phyloP scores from a whole-genome alignment of 2,329 filamentous ascomycete genomes.

The Colletotrichum destructivum region DNA sequence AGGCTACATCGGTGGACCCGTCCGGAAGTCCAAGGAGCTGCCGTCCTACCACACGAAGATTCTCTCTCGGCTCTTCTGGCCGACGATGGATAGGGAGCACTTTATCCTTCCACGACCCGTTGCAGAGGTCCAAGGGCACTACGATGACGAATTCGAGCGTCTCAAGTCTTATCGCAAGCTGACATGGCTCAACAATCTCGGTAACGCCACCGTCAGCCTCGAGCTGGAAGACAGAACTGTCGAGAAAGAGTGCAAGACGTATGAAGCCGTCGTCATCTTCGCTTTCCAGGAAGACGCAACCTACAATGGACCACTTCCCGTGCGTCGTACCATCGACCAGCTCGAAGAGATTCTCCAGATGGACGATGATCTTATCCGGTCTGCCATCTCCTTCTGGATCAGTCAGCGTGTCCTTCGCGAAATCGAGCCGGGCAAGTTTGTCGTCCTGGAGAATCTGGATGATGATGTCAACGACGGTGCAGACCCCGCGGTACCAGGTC shows the following conservation, averaged over 20 bases:
- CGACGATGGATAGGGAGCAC: slow-evolving; percentile 78
- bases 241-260: slow-evolving; percentile 81
- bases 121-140: slow-evolving; percentile 74
- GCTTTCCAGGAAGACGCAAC: slow-evolving; percentile 76
- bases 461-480: slow-evolving; percentile 51
- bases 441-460: slow-evolving; percentile 77
- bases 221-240: slow-evolving; percentile 86
- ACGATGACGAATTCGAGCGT: slow-evolving; percentile 82
- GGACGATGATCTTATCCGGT: slow-evolving; percentile 79
- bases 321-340: slow-evolving; percentile 65
- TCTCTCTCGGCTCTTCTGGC: slow-evolving; percentile 95
- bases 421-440: slow-evolving; percentile 68
- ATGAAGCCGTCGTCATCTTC: slow-evolving; percentile 90
- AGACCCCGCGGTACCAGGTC: slow-evolving; percentile 50
- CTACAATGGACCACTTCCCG: slow-evolving; percentile 49
- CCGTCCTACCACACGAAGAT: slow-evolving; percentile 83
- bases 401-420: slow-evolving; percentile 76
- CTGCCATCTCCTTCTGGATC: slow-evolving; percentile 81
- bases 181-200: slow-evolving; percentile 88
- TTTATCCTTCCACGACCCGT: slow-evolving; percentile 76
- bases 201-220: slow-evolving; percentile 84
- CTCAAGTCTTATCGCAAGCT: slow-evolving; percentile 90
- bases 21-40: slow-evolving; percentile 43
- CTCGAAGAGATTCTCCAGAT: slow-evolving; percentile 75
- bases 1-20: slow-evolving; percentile 43